Percentiles rank a stretch among this genome's conserved stretches.
Evolutionary conservation across 225 moss, liverwort and hornwort species (phyloP).

Genomic region (Takakia lepidozioides): DNA sequence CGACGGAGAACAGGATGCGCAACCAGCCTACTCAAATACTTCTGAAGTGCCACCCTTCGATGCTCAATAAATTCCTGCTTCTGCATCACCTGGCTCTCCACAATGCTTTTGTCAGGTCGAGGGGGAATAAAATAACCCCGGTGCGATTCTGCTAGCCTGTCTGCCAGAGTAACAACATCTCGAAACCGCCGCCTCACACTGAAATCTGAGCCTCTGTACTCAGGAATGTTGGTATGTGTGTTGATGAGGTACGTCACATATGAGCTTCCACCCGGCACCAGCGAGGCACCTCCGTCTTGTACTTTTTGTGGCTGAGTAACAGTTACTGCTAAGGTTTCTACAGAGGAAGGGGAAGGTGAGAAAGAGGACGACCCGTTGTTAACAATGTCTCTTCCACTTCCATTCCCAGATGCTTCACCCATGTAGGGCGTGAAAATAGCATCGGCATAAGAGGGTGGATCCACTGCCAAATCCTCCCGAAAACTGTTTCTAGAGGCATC

Average conservation of each 20-base stretch:
- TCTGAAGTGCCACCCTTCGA: conserved; percentile 72
- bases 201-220: conserved; percentile 80
- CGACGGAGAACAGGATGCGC: conserved; percentile 78
- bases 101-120: conserved; percentile 95
- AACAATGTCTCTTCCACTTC: conserved; percentile 57
- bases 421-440: conserved; percentile 93
- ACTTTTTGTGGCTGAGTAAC: conserved; percentile 93
- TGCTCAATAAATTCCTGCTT: conserved; percentile 93
- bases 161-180: conserved; percentile 80
- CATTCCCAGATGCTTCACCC: conserved; percentile 71
- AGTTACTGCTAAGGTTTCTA: conserved; percentile 51
- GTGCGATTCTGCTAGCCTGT: conserved; percentile 74
- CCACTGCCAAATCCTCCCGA: conserved; percentile 74
- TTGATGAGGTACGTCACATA: conserved; percentile 73
- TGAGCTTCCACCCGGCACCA: conserved; percentile 69
- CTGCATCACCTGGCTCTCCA: conserved; percentile 99
- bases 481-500: conserved; percentile 50
- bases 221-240: conserved; percentile 76
- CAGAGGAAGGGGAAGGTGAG: conserved; percentile 45
- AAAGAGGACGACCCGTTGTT: conserved; percentile 53
- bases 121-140: conserved; percentile 94
- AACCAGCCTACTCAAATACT: conserved; percentile 79
- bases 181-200: conserved; percentile 84
- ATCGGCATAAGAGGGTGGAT: conserved; percentile 98
- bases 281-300: conserved; percentile 53